phyloP scores from a whole-genome alignment of 2,329 filamentous ascomycete genomes.

The Cladobotryum protrusum region DNA sequence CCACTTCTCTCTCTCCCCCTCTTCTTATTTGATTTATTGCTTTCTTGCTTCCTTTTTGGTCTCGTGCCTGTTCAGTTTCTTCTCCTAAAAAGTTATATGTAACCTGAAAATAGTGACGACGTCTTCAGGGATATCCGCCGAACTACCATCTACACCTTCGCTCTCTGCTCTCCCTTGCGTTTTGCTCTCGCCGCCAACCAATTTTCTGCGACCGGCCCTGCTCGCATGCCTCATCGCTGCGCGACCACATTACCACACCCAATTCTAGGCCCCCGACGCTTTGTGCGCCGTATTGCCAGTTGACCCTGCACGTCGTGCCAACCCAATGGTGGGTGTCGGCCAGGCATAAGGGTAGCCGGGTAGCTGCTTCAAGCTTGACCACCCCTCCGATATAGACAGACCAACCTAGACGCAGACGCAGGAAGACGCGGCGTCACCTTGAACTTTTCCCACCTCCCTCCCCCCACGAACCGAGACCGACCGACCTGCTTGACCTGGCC shows the following conservation, averaged over 20 bases:
- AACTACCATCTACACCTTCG: background rate
- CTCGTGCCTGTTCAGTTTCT: no score
- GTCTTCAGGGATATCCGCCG: no score
- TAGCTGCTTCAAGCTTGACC: conserved; percentile 18
- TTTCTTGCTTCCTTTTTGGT: background rate
- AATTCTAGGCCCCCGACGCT: conserved; percentile 10
- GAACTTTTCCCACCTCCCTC: background rate
- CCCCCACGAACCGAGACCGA: conserved; percentile 1
- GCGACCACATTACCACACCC: conserved; percentile 19
- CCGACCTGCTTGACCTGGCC: conserved; percentile 2
- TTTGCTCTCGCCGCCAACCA: background rate
- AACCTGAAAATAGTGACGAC: no score
- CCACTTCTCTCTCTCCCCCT: background rate
- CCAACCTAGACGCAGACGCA: conserved; percentile 4
- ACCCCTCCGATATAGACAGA: conserved; percentile 1
- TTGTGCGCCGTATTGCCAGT: conserved; percentile 8
- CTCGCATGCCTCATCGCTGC: conserved; percentile 31
- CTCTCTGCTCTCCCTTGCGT: background rate
- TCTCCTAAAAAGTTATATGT: no score
- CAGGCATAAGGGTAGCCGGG: conserved; percentile 17
- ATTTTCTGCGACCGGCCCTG: conserved; percentile 13
- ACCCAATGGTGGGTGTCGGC: conserved; percentile 11
- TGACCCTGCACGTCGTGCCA: conserved; percentile 9
- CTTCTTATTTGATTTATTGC: background rate
- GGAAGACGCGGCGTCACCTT: conserved; percentile 12